Conservation (phyloP, 192 early-diverging fungal genomes). For the Backusella westeae region DNA sequence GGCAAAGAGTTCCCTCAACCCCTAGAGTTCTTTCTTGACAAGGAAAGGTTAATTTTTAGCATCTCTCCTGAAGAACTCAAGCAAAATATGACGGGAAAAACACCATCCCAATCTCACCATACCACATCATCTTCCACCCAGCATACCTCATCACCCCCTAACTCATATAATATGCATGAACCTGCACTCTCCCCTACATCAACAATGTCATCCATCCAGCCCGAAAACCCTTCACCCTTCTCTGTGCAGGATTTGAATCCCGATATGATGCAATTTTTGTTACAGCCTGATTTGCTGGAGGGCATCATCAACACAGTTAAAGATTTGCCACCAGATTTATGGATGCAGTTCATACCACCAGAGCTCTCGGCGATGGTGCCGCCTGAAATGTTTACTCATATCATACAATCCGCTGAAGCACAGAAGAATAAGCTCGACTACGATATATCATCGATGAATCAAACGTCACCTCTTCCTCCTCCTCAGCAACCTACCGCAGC, state of each 20-base stretch:
- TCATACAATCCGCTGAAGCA: not conserved
- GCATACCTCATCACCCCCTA: not conserved
- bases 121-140: not conserved
- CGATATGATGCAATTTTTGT: not conserved
- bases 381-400: not conserved
- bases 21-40: conserved; percentile 12
- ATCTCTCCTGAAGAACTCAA: conserved; percentile 2
- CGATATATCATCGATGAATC: not conserved
- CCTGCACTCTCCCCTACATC: not conserved
- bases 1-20: conserved; percentile 5
- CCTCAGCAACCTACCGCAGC: not conserved
- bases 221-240: not conserved
- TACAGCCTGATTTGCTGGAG: conserved; percentile 3
- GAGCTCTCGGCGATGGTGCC: conserved; percentile 1
- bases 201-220: not conserved
- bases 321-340: conserved; percentile 5
- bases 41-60: conserved; percentile 4
- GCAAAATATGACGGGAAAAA: not conserved
- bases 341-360: conserved; percentile 2
- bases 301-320: not conserved
- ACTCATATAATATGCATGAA: not conserved
- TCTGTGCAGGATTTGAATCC: conserved; percentile 1
- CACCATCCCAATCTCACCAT: not conserved
- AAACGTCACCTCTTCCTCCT: not conserved
- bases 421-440: not conserved